Conservation (phyloP, 495 filamentous ascomycete species). For the Penicillium longicatenatum region DNA sequence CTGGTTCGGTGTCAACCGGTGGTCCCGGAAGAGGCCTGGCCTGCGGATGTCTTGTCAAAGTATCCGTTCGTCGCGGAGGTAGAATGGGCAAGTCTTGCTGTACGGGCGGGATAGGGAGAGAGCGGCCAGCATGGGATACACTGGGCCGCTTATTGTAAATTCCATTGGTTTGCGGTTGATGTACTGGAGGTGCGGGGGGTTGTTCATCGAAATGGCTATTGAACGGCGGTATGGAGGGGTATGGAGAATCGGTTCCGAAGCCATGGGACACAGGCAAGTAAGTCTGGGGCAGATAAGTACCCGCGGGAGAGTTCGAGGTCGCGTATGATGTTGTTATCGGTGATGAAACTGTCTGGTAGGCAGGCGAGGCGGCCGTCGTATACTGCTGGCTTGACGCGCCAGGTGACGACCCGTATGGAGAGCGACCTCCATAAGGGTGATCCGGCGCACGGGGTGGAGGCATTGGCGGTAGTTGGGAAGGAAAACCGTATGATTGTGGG, state of each 20-base stretch:
- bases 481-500: conserved; percentile 35
- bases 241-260: conserved; percentile 33
- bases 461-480: conserved; percentile 38
- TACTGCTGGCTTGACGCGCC: conserved; percentile 12
- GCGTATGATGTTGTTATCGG: conserved; percentile 26
- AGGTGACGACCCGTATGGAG: conserved; percentile 27
- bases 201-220: conserved; percentile 37
- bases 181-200: conserved; percentile 52
- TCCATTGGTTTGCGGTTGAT: conserved; percentile 37
- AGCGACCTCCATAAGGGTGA: conserved; percentile 47
- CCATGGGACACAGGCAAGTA: conserved; percentile 31
- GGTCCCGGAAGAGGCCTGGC: conserved; percentile 63
- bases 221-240: conserved; percentile 28
- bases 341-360: conserved; percentile 28
- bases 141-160: conserved; percentile 33
- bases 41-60: conserved; percentile 58
- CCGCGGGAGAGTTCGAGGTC: conserved; percentile 27
- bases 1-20: conserved; percentile 47
- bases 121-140: conserved; percentile 41
- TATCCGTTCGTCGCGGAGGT: conserved; percentile 54
- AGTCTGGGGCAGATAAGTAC: conserved; percentile 21
- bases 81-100: conserved; percentile 47
- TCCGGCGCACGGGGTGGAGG: conserved; percentile 53
- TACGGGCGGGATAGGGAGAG: conserved; percentile 40
- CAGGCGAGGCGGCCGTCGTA: conserved; percentile 12